Percentiles rank a stretch among this genome's conserved stretches.
Evolutionary conservation across 805 yeast species (phyloP).

Genomic region (Monosporozyma yasuniensis): DNA sequence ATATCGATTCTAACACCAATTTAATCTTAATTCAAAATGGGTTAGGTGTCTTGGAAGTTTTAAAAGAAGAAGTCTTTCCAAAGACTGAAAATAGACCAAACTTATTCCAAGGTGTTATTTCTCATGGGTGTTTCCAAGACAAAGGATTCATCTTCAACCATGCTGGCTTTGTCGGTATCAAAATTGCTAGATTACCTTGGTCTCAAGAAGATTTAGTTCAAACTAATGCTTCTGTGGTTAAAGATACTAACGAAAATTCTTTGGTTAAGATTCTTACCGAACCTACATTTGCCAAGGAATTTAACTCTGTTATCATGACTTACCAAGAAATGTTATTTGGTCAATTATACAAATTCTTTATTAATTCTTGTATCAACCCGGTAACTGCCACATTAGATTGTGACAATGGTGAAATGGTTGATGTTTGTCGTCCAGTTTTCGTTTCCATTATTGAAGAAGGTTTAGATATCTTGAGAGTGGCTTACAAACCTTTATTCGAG

Average conservation of each 20-base stretch:
- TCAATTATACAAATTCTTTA: conserved; percentile 68
- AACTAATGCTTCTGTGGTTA: conserved; percentile 7
- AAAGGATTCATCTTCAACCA: conserved; percentile 39
- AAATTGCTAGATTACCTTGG: conserved; percentile 49
- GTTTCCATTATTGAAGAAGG: conserved; percentile 30
- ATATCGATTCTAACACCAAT: conserved; percentile 45
- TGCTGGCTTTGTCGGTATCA: conserved; percentile 61
- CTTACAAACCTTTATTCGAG: conserved; percentile 24
- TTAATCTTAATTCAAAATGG: conserved; percentile 81
- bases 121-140: conserved; percentile 69
- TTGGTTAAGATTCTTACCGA: conserved; percentile 26
- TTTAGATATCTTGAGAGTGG: conserved; percentile 23
- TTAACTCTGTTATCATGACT: conserved; percentile 30
- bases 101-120: conserved; percentile 64
- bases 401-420: conserved; percentile 65
- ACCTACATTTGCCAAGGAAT: conserved; percentile 17
- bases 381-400: conserved; percentile 71
- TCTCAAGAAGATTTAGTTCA: conserved; percentile 15
- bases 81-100: conserved; percentile 40
- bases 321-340: conserved; percentile 43
- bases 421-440: conserved; percentile 33
- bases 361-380: conserved; percentile 79
- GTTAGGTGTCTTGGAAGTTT: conserved; percentile 61
- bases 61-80: conserved; percentile 52
- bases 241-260: conserved; percentile 15